Percentiles rank a stretch among this genome's conserved stretches.
Conservation (phyloP, 805 yeast genomes). For the Jamesozyma hellenica region DNA sequence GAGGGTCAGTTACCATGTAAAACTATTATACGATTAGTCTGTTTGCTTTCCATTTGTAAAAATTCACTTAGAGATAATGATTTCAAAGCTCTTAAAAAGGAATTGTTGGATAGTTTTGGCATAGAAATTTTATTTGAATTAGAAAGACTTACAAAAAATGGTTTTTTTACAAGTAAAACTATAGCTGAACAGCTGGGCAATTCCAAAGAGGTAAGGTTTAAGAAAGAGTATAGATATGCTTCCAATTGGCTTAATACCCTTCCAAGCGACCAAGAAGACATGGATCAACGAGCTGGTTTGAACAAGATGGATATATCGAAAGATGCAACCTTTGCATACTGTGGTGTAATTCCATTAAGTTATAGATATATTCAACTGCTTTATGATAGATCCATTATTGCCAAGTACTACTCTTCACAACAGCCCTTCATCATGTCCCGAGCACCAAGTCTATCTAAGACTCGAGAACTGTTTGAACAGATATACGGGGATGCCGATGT, state of each 20-base stretch:
- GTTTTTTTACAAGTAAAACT: constrained; percentile 15
- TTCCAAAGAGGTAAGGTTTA: constrained; percentile 5
- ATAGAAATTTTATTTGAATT: constrained; percentile 27
- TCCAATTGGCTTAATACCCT: constrained; percentile 21
- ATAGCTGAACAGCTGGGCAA: neutral
- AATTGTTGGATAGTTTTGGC: constrained; percentile 58
- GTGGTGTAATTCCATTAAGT: constrained; percentile 74
- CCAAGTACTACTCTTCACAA: constrained; percentile 26
- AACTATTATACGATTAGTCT: constrained; percentile 42
- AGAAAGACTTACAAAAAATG: constrained; percentile 15
- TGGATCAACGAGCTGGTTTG: constrained; percentile 9
- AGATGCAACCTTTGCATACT: constrained; percentile 47
- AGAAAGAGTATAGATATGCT: constrained; percentile 17
- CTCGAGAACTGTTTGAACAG: constrained; percentile 18
- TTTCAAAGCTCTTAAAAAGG: constrained; percentile 42
- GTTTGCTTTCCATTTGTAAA: constrained; percentile 51
- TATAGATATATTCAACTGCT: constrained; percentile 60
- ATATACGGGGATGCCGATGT: constrained; percentile 17
- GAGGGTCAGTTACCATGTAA: constrained; percentile 31
- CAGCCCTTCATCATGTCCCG: constrained; percentile 27
- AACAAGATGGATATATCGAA: constrained; percentile 8
- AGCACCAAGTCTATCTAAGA: constrained; percentile 16
- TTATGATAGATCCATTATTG: constrained; percentile 46
- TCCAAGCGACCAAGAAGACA: constrained; percentile 14
- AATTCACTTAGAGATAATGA: constrained; percentile 64